Base-by-base conservation (phyloP, 2,329 filamentous ascomycete species). In the Thielaviopsis populi region DNA sequence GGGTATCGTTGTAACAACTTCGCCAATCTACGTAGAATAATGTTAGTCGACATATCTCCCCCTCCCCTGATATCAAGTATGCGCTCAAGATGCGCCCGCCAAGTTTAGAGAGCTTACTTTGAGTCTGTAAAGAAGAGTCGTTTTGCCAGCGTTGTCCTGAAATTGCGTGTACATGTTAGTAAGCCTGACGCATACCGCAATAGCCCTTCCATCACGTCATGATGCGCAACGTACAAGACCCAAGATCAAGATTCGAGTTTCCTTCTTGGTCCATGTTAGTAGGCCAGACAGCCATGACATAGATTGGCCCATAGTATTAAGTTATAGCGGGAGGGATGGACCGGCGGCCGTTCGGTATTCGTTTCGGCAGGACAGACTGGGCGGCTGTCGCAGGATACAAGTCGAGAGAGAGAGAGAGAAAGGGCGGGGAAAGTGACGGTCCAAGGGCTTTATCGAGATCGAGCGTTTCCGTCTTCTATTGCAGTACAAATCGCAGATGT, bases 121-220 rank as follows among this genome's bases (percentile, higher is more conserved):
- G 69, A 99, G 79, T 76, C 92, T 88, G 79, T 99, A 99, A 65
- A 99, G 80, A 66, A 99, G 80, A 40, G 94, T 99, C 53, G 94
- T 99, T 79, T 99, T 99, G 74, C 94, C 94, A 59, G 94, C 94
- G 75, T 97, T 97, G 76, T 99, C 94, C 90, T 97, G 63, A n/a
- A 58, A 46, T 46, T 42, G 41, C n/a, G n/a, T 22, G 53, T 13
- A 56, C 40, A 56, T n/a, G 63, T 46, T 59, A 59, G 24, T 48
- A n/a, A 22, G 15, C 46, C 11, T 50, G 22, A 63, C 19, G 41
- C 10, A 60, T 58, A 24, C 19, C 40, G 27, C 61, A 59, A 27
- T 48, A 56, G 17, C 11, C 53, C 46, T 50, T 17, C 30, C n/a
- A 15, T n/a, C 48, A 40, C 15, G 42, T 37, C 42, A 59, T 37